A percentile compares a stretch with the other conserved stretches of the same genome.
phyloP scores from a whole-genome alignment of 2,329 filamentous ascomycete genomes.

The Trichophaea hybrida region DNA sequence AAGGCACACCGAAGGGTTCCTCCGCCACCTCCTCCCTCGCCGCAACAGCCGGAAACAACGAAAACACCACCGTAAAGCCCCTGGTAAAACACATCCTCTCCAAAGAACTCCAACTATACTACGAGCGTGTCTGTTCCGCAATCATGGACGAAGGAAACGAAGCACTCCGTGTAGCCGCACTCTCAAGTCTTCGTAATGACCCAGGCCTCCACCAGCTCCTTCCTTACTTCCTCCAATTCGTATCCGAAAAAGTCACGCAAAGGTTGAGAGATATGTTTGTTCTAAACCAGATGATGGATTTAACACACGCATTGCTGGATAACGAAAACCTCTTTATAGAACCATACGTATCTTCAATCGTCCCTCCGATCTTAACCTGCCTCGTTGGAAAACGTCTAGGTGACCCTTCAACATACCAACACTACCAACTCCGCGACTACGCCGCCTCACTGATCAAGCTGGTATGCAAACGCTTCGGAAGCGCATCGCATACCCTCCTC shows the following conservation, averaged over 20 bases:
- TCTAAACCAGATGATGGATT: constrained; percentile 80
- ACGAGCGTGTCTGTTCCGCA: constrained; percentile 83
- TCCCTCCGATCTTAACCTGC: constrained; percentile 82
- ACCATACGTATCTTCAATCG: constrained; percentile 54
- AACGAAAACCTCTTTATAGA: constrained; percentile 68
- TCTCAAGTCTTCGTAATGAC: constrained; percentile 74
- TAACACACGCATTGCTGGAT: constrained; percentile 67
- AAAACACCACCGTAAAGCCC: constrained; percentile 72
- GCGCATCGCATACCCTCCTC: constrained; percentile 66
- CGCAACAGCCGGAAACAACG: constrained; percentile 59
- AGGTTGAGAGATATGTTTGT: constrained; percentile 80
- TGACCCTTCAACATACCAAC: constrained; percentile 31
- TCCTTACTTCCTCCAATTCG: constrained; percentile 92
- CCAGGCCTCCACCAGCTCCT: constrained; percentile 89
- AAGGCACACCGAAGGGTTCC: constrained; percentile 77
- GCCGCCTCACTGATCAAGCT: constrained; percentile 67
- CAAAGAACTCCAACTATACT: constrained; percentile 91
- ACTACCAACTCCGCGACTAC: constrained; percentile 73
- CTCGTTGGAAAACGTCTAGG: constrained; percentile 73
- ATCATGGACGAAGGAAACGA: constrained; percentile 79
- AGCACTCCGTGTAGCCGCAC: constrained; percentile 69
- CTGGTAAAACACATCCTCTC: constrained; percentile 91
- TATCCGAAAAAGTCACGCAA: constrained; percentile 91
- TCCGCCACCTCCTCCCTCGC: constrained; percentile 75
- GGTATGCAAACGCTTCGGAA: constrained; percentile 67